Evolutionary conservation across 2,329 filamentous ascomycete species (phyloP), one percentile per base, ranked within the genome.

Genomic region (Aspergillus intermedius): DNA sequence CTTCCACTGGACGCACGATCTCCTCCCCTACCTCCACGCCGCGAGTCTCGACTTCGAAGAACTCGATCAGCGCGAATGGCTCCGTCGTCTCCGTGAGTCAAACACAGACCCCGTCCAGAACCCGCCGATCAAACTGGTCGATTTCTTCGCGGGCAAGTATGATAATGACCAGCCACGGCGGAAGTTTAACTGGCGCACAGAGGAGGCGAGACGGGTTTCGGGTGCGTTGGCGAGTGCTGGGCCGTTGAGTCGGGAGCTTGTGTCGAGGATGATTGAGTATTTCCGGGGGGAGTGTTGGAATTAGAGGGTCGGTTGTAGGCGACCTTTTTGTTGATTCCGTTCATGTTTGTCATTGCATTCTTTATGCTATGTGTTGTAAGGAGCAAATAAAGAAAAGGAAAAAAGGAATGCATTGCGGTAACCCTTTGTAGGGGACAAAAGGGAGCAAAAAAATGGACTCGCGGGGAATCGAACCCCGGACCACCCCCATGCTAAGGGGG

Each of bases 111-210:
- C 76, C 0, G 51, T 65, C 4, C 60, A 54, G 13, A 81, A 81
- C 53, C 77, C 78, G 9, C 70, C 75, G 0, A 69, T 78, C 53
- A 80, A 79, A 59, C 64, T 80, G 1, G 50, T 79, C 1, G 76
- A 78, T 39, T 81, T 78, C 64, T 80, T 79, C 49, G 61, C 68
- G 3, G 64, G 65, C 2, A 80, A 80, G 56, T 81, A 80, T 52
- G 73, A 75, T 43, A 51, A 48, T 8, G 52, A 50, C 15, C 8
- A 37, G 32, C 52, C 50, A 2, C 41, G 50, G 17, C 46, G 50
- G 30, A 41, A 32, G 1, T 30, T 56, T 17, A 25, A 44, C 5
- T 62, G 55, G 53, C 46, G 45, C n/a, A 61, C 58, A 1, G 51
- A 52, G n/a, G 48, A 47, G 46, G 55, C 58, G 28, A 55, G 49